A percentile compares a stretch with the other conserved stretches of the same genome.
These are phyloP conservation scores for Penicillium occitanis DNA, from an alignment of 2,329 filamentous ascomycete genomes.

Conservation along the genomic window DNA sequence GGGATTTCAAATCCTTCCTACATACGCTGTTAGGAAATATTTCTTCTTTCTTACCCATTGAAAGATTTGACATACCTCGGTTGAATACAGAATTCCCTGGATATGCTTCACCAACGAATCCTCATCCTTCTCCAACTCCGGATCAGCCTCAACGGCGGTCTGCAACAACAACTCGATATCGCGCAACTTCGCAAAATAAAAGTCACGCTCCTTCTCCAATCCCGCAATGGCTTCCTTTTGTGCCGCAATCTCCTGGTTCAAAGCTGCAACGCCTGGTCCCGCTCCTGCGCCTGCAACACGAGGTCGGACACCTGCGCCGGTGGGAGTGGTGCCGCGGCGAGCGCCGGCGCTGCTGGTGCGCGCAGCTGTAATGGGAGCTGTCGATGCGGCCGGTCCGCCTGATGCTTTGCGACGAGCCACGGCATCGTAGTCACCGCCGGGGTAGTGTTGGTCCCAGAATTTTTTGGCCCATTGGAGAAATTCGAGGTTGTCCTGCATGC, in stretches of 20 bases:
- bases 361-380: conserved; percentile 41
- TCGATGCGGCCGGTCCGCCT: conserved; percentile 53
- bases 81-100: conserved; percentile 94
- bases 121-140: conserved; percentile 90
- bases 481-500: conserved; percentile 99
- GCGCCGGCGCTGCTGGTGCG: conserved; percentile 52
- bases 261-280: conserved; percentile 65
- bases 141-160: conserved; percentile 87
- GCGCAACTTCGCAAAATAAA: conserved; percentile 97
- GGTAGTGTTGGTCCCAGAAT: conserved; percentile 98
- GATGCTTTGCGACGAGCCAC: conserved; percentile 78
- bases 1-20: conserved; percentile 38
- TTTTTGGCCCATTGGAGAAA: conserved; percentile 96
- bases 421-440: conserved; percentile 95
- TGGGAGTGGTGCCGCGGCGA: conserved; percentile 63
- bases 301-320: conserved; percentile 50
- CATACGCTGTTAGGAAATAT: conserved; percentile 3
- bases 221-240: conserved; percentile 95
- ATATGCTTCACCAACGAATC: conserved; percentile 91
- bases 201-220: conserved; percentile 93
- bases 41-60: background rate
- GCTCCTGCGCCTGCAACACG: conserved; percentile 53
- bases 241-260: conserved; percentile 81
- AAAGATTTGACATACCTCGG: conserved; percentile 59
- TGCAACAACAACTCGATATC: conserved; percentile 96